Evolutionary conservation across 1,139 yeast genomes (phyloP).

Genomic region (Protomyces pachydermus): DNA sequence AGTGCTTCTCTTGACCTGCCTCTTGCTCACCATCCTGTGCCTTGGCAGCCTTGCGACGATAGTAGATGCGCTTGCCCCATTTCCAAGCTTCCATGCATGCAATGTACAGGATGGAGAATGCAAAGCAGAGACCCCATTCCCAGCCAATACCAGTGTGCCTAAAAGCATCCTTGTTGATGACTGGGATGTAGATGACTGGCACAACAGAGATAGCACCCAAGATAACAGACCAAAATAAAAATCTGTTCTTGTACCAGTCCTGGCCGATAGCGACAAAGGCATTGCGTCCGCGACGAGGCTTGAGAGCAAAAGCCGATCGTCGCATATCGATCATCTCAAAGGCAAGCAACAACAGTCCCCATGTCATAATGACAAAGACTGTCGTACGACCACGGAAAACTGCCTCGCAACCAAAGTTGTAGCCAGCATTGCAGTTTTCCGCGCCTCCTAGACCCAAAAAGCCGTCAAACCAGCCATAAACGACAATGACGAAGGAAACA

Average conservation of each 20-base stretch:
- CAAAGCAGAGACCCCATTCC: slow-evolving; percentile 81
- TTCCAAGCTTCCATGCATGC: slow-evolving; percentile 33
- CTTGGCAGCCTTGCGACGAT: slow-evolving; percentile 11
- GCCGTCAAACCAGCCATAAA: slow-evolving; percentile 62
- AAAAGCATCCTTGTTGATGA: slow-evolving; percentile 71
- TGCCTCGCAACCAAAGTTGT: slow-evolving; percentile 49
- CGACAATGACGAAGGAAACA: slow-evolving; percentile 58
- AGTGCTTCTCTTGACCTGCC: slow-evolving; percentile 2
- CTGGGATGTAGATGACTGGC: slow-evolving; percentile 86
- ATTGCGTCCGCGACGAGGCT: slow-evolving; percentile 19
- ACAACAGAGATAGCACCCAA: slow-evolving; percentile 67
- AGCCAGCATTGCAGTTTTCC: slow-evolving; percentile 51
- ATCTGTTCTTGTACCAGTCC: slow-evolving; percentile 48
- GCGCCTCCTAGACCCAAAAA: slow-evolving; percentile 48
- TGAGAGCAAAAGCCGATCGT: slow-evolving; percentile 40
- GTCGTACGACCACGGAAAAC: slow-evolving; percentile 79
- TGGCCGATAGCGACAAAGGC: neutral
- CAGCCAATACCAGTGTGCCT: slow-evolving; percentile 67
- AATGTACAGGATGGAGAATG: slow-evolving; percentile 45
- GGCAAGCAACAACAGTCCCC: slow-evolving; percentile 81
- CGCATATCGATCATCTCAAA: slow-evolving; percentile 85
- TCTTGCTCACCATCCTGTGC: neutral
- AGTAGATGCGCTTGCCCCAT: slow-evolving; percentile 29
- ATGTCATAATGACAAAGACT: slow-evolving; percentile 79
- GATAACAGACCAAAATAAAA: slow-evolving; percentile 77